phyloP scores from a whole-genome alignment of 2,329 filamentous ascomycete genomes.

The Trichoderma lentiforme region DNA sequence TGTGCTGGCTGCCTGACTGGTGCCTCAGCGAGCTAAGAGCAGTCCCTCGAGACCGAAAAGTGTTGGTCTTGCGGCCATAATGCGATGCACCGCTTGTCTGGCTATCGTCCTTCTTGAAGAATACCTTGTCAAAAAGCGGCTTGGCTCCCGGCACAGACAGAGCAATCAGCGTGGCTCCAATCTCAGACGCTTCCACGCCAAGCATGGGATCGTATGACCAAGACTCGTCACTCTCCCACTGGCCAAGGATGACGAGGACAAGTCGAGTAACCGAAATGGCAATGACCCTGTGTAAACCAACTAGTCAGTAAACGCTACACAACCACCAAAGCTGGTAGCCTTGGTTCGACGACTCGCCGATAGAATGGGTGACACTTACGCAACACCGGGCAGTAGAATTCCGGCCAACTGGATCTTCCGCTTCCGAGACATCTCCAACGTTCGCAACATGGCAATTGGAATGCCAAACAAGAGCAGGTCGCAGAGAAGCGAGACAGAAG shows the following conservation, averaged over 20 bases:
- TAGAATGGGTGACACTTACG: conserved; percentile 33
- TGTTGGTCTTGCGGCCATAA: conserved; percentile 23
- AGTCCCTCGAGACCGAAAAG: conserved; percentile 26
- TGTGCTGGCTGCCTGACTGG: conserved; percentile 28
- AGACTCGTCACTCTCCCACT: conserved; percentile 46
- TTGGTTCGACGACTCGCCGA: neutral
- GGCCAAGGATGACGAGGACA: conserved; percentile 45
- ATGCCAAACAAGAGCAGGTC: conserved; percentile 51
- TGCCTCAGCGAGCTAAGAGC: conserved; percentile 31
- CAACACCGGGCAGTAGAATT: conserved; percentile 48
- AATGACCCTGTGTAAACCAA: conserved; percentile 41
- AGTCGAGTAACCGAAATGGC: conserved; percentile 46
- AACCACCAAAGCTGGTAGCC: neutral
- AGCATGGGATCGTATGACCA: conserved; percentile 52
- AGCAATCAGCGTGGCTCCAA: conserved; percentile 48
- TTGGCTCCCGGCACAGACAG: conserved; percentile 50
- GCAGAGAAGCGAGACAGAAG: conserved; percentile 46
- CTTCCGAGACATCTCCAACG: conserved; percentile 41
- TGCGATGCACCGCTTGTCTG: conserved; percentile 26
- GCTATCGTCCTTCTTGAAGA: conserved; percentile 27
- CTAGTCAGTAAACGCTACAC: neutral
- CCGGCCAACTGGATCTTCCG: conserved; percentile 46
- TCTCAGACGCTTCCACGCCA: conserved; percentile 48
- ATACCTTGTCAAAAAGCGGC: conserved; percentile 40
- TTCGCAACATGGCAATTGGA: conserved; percentile 45